These are phyloP conservation scores for Litsea cubeba DNA, from an alignment of 164 flowering plant species.

Conservation along the genomic window DNA sequence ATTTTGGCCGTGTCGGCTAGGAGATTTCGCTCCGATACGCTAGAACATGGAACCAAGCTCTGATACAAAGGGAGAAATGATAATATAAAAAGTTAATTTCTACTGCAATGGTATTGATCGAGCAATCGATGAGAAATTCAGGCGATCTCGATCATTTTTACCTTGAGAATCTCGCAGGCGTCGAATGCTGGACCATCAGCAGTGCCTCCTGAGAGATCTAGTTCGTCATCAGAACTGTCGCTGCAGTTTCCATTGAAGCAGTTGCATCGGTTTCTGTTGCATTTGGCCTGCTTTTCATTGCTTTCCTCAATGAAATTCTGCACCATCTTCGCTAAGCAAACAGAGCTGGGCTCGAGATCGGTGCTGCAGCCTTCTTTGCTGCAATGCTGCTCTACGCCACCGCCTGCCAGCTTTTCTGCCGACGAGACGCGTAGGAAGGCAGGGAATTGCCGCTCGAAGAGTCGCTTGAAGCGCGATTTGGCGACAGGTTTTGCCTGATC, in stretches of 20 bases:
- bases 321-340: constrained; percentile 83
- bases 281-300: constrained; percentile 55
- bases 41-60: constrained; percentile 32
- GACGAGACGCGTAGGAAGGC: constrained; percentile 40
- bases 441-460: constrained; percentile 73
- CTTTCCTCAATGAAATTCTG: constrained; percentile 76
- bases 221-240: constrained; percentile 78
- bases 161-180: constrained; percentile 61
- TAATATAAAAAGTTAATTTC: background rate
- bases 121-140: background rate
- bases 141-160: constrained; percentile 9
- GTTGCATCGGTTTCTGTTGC: constrained; percentile 72
- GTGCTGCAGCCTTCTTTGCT: constrained; percentile 23
- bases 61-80: constrained; percentile 1
- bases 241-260: constrained; percentile 75
- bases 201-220: constrained; percentile 36
- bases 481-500: constrained; percentile 50
- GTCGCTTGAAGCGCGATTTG: constrained; percentile 74
- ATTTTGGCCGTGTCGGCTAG: constrained; percentile 35
- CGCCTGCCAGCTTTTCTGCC: constrained; percentile 35
- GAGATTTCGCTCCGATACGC: constrained; percentile 27
- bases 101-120: too few species aligned
- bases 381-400: constrained; percentile 14
- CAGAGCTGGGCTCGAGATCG: constrained; percentile 81
- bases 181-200: constrained; percentile 36